Evolutionary conservation across 1,139 yeast species (phyloP).

Genomic region (Geotrichum citri-aurantii): DNA sequence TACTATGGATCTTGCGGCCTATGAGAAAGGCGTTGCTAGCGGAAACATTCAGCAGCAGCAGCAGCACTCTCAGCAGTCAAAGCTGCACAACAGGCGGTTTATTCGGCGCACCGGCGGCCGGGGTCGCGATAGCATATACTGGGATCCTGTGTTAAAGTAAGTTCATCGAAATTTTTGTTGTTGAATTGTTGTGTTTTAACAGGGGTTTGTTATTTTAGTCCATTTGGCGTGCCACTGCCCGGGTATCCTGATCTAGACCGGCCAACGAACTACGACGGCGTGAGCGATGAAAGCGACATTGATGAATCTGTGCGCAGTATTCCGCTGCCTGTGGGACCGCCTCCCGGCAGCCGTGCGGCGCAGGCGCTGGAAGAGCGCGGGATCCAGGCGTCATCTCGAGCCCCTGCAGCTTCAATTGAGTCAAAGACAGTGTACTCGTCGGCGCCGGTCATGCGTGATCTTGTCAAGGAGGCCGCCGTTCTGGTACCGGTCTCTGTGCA

Average conservation of each 20-base stretch:
- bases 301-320: constrained; percentile 24
- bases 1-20: constrained; percentile 23
- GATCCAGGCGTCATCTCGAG: constrained; percentile 2
- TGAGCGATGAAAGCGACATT: constrained; percentile 22
- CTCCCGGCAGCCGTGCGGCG: constrained; percentile 13
- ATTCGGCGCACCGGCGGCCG: constrained; percentile 17
- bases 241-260: constrained; percentile 23
- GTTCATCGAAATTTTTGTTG: neutral
- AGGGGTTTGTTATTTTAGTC: constrained; percentile 20
- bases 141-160: constrained; percentile 26
- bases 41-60: constrained; percentile 22
- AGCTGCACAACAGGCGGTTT: constrained; percentile 11
- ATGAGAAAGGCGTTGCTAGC: constrained; percentile 25
- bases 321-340: constrained; percentile 25
- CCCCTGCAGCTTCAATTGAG: constrained; percentile 16
- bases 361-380: constrained; percentile 1
- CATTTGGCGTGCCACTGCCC: constrained; percentile 28
- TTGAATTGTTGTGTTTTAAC: neutral
- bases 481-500: constrained; percentile 26
- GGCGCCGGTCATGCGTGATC: constrained; percentile 27
- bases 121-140: constrained; percentile 26
- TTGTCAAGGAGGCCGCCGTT: constrained; percentile 24
- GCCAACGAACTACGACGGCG: constrained; percentile 4
- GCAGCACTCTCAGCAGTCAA: neutral
- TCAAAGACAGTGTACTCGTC: constrained; percentile 26